These are phyloP conservation scores for Apiospora malaysiana DNA, from an alignment of 2,329 filamentous ascomycete genomes.

Conservation along the genomic window DNA sequence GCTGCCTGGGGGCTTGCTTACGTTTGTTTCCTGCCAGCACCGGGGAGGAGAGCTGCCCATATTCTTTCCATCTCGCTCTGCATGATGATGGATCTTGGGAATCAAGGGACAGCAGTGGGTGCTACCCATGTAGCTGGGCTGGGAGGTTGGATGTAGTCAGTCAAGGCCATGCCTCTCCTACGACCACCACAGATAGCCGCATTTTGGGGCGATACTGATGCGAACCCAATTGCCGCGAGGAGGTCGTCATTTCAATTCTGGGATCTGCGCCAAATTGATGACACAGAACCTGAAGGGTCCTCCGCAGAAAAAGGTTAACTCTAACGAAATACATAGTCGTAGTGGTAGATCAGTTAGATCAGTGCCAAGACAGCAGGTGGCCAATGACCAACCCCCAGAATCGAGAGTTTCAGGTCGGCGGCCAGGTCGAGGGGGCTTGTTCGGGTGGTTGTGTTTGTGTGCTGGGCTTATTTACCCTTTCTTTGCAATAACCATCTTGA, in stretches of 20 bases:
- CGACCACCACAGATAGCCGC: background rate
- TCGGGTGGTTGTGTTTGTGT: background rate
- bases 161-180: background rate
- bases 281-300: background rate
- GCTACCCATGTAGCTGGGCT: background rate
- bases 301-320: slow-evolving; percentile 13
- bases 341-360: slow-evolving; percentile 2
- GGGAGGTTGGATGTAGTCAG: too few relatives aligned
- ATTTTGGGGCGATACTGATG: background rate
- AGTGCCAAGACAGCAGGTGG: slow-evolving; percentile 2
- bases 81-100: background rate
- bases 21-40: background rate
- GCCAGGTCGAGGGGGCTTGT: background rate
- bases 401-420: slow-evolving; percentile 11
- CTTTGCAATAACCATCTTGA: background rate
- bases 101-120: background rate
- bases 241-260: background rate
- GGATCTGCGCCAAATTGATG: background rate
- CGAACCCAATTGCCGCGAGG: background rate
- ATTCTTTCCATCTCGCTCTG: background rate
- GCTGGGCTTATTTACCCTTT: background rate
- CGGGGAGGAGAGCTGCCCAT: background rate
- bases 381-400: background rate
- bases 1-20: background rate
- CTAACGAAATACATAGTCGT: background rate